phyloP scores from a whole-genome alignment of 106 monocot species.

The Cymbidium sinense region DNA sequence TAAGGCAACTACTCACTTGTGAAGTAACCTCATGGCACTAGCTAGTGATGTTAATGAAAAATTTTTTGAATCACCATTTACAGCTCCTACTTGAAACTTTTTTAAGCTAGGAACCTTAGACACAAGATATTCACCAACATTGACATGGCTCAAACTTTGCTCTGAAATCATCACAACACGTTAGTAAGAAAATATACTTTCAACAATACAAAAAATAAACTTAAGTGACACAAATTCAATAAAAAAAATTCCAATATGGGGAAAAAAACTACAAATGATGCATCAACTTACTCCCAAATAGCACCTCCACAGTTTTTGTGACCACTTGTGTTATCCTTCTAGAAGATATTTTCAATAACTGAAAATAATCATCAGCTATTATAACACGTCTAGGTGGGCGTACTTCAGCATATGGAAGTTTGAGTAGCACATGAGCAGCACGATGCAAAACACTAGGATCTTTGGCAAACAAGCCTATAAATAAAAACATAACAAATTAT shows the following conservation, averaged over 20 bases:
- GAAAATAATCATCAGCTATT: conserved; percentile 93
- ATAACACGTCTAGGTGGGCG: conserved; percentile 65
- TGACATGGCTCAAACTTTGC: conserved; percentile 64
- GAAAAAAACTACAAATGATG: background rate
- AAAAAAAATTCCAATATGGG: conserved; percentile 1
- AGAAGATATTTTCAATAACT: conserved; percentile 38
- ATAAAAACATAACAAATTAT: conserved; percentile 1
- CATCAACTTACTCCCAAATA: conserved; percentile 82
- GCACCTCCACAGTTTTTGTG: conserved; percentile 65
- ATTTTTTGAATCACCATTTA: conserved; percentile 34
- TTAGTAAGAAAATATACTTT: conserved; percentile 1
- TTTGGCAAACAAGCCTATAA: conserved; percentile 73
- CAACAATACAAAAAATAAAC: background rate
- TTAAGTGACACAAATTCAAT: background rate
- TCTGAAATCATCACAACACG: conserved; percentile 35
- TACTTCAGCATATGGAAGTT: conserved; percentile 58
- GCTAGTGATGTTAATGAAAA: conserved; percentile 55
- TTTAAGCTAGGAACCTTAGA: conserved; percentile 65
- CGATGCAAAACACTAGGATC: conserved; percentile 76
- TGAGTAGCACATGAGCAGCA: conserved; percentile 69
- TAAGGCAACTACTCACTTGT: conserved; percentile 35
- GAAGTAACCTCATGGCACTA: conserved; percentile 51
- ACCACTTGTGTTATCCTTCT: conserved; percentile 60
- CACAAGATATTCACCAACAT: conserved; percentile 67
- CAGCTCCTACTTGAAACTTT: conserved; percentile 34